phyloP scores from a whole-genome alignment of 2,329 filamentous ascomycete species.

The Phialophora verrucosa region DNA sequence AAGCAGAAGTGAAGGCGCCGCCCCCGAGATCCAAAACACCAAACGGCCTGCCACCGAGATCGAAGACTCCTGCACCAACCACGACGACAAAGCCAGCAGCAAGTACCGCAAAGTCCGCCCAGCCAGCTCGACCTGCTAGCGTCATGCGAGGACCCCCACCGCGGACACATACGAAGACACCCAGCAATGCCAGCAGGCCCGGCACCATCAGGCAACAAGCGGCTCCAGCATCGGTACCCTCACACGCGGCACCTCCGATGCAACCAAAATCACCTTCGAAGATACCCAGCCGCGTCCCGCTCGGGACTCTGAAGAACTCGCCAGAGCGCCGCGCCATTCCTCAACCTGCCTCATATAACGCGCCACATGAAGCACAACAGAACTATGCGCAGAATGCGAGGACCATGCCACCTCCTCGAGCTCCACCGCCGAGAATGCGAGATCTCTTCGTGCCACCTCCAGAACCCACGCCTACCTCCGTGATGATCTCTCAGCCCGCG shows the following conservation, averaged over 20 bases:
- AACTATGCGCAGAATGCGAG: constrained; percentile 42
- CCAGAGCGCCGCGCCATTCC: constrained; percentile 70
- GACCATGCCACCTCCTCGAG: constrained; percentile 63
- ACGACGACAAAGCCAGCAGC: constrained; percentile 30
- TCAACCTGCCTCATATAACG: constrained; percentile 43
- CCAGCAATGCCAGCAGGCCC: constrained; percentile 47
- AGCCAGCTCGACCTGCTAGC: constrained; percentile 43
- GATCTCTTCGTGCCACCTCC: constrained; percentile 69
- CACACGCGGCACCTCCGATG: constrained; percentile 35
- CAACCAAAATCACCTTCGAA: constrained; percentile 55
- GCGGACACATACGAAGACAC: constrained; percentile 54
- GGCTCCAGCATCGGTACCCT: constrained; percentile 27
- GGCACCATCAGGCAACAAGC: constrained; percentile 47
- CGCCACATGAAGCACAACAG: constrained; percentile 25
- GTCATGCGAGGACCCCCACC: constrained; percentile 51
- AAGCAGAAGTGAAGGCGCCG: constrained; percentile 62
- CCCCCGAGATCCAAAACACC: constrained; percentile 78
- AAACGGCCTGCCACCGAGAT: constrained; percentile 62
- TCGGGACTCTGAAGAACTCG: constrained; percentile 68
- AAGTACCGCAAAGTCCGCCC: constrained; percentile 25
- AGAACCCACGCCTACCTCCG: constrained; percentile 41
- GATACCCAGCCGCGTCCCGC: constrained; percentile 54
- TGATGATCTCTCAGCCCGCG: constrained; percentile 41
- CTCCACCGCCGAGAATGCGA: constrained; percentile 90
- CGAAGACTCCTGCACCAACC: constrained; percentile 52